These are phyloP conservation scores for Nymphaea colorata DNA, from an alignment of 164 flowering plant species.

Conservation along the genomic window DNA sequence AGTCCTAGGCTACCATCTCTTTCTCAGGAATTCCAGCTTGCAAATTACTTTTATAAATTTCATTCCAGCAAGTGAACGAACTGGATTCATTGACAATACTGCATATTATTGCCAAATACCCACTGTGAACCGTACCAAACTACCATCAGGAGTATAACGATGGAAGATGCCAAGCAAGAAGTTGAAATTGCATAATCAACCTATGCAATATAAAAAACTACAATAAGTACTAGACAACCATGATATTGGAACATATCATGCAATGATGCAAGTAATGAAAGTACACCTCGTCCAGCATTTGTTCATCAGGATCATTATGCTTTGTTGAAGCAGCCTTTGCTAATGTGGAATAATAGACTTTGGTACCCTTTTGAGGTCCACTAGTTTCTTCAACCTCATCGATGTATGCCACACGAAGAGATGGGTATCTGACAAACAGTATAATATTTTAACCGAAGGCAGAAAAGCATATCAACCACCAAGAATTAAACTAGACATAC, in stretches of 20 bases:
- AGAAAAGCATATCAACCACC: not conserved
- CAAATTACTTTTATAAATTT: too few relatives aligned
- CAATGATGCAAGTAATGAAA: not conserved
- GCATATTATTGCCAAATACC: too few relatives aligned
- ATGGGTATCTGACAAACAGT: constrained; percentile 55
- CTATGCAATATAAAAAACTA: too few relatives aligned
- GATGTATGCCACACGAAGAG: constrained; percentile 92
- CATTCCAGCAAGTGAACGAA: too few relatives aligned
- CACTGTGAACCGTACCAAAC: too few relatives aligned
- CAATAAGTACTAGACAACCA: too few relatives aligned
- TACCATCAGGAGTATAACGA: too few relatives aligned
- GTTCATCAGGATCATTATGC: constrained; percentile 45
- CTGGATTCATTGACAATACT: too few relatives aligned
- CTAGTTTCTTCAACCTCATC: constrained; percentile 94
- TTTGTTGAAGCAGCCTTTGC: constrained; percentile 81
- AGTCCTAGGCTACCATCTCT: too few relatives aligned
- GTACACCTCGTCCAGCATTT: constrained; percentile 77
- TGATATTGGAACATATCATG: not conserved
- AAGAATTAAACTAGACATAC: constrained; percentile 16
- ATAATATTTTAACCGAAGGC: not conserved
- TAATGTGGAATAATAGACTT: constrained; percentile 72
- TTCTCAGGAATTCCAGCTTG: too few relatives aligned
- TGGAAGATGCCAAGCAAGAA: too few relatives aligned
- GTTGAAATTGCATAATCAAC: too few relatives aligned
- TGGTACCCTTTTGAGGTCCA: constrained; percentile 44